Evolutionary conservation across 2,329 filamentous ascomycete genomes (phyloP), one percentile per base, ranked within the genome.

Genomic region (Xylaria arbuscula): DNA sequence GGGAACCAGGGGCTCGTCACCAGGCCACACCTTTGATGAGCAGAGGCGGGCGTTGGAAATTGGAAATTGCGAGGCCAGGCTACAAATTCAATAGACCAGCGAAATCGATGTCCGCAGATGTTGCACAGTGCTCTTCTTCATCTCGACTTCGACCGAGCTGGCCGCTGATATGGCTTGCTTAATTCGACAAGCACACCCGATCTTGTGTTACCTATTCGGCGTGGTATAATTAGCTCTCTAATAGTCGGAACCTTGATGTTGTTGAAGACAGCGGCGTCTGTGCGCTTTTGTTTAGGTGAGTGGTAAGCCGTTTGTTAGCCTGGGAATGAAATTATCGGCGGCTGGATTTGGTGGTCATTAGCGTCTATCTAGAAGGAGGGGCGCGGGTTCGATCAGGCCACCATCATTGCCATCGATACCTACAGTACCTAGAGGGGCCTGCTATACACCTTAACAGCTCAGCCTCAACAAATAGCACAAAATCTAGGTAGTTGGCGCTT

Each of bases 1-100:
- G 54, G 60, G 59, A 36, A 17, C 45, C 38, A 13, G 38, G 47
- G 48, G 47, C 28, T 34, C 32, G 51, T 42, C 67, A 47, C 64
- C 64, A 54, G 53, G 54, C 47, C 58, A 53, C 51, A 45, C 57
- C 34, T 59, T 66, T 60, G 62, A 66, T 66, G 62, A 48, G 51
- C 50, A 64, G 36, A 32, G n/a, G 50, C 36, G 11, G 42, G 40
- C 13, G 32, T 38, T 45, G 59, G 55, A 45, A 51, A 53, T 38
- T 45, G 59, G 55, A 45, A 51, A 53, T 68, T 58, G 62, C 28
- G 53, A 57, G 8, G 56, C 24, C 10, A 19, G 42, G 56, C 54
- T 32, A 58, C 45, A 58, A 17, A 24, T 24, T 53, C n/a, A 40
- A 59, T 40, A 63, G 47, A 28, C 47, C 47, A 50, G 47, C 38